Percentiles rank a stretch among this genome's conserved stretches.
Conservation (phyloP, 805 yeast species). For the Metschnikowia reukaufii region DNA sequence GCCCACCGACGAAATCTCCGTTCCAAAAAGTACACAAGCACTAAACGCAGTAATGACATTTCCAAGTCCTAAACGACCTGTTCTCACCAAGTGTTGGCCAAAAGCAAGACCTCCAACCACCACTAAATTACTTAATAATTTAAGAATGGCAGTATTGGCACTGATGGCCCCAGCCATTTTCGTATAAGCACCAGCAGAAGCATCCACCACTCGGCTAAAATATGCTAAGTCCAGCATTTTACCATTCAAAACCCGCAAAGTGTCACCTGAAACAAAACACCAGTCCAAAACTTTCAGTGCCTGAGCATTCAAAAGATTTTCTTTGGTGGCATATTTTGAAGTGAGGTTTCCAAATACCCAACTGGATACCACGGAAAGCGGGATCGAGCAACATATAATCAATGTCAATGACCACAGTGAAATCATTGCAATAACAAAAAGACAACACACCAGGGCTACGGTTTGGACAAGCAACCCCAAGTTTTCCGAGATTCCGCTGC, state of each 20-base stretch:
- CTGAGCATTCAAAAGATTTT: conserved; percentile 55
- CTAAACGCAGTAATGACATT: conserved; percentile 80
- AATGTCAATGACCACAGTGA: conserved; percentile 86
- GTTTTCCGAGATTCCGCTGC: conserved; percentile 68
- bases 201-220: conserved; percentile 39
- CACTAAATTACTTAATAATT: conserved; percentile 62
- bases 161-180: conserved; percentile 49
- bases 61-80: conserved; percentile 52
- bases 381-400: conserved; percentile 71
- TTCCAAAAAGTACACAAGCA: conserved; percentile 73
- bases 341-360: conserved; percentile 51
- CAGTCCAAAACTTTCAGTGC: conserved; percentile 69
- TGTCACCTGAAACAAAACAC: conserved; percentile 58
- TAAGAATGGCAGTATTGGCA: conserved; percentile 55
- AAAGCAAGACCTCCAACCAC: conserved; percentile 94
- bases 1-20: conserved; percentile 54
- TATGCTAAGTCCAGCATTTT: conserved; percentile 49
- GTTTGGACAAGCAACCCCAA: conserved; percentile 58
- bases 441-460: conserved; percentile 50
- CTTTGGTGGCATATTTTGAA: conserved; percentile 48
- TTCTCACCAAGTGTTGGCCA: conserved; percentile 66
- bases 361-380: conserved; percentile 57
- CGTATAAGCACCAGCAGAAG: conserved; percentile 41
- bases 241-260: conserved; percentile 64
- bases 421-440: conserved; percentile 64